A percentile compares a stretch with the other conserved stretches of the same genome.
Conservation (phyloP, 176 grass and related monocot genomes). For the Ampelocalamus luodianensis region DNA sequence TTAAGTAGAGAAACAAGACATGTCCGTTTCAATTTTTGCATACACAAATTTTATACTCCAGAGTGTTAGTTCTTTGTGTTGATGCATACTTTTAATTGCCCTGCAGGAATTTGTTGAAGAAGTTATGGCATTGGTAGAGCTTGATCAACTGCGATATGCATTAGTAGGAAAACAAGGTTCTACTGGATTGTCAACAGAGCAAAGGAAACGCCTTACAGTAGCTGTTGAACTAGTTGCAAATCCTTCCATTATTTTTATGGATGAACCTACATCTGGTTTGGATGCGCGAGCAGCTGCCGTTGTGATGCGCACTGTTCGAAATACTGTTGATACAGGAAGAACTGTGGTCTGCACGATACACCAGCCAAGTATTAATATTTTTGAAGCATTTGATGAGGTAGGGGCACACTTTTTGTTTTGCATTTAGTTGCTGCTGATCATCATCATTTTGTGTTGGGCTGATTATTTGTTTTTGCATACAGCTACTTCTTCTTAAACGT, state of each 20-base stretch:
- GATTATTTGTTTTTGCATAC: slow-evolving; percentile 16
- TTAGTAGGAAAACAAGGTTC: slow-evolving; percentile 68
- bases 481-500: slow-evolving; percentile 78
- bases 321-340: slow-evolving; percentile 54
- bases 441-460: not conserved
- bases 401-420: not conserved
- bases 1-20: slow-evolving; percentile 56
- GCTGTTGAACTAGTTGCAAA: slow-evolving; percentile 86
- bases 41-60: slow-evolving; percentile 1
- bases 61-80: not conserved
- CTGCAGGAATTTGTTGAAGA: slow-evolving; percentile 77
- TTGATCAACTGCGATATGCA: slow-evolving; percentile 65
- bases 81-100: not conserved
- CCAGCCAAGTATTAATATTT: slow-evolving; percentile 62
- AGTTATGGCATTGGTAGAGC: slow-evolving; percentile 77
- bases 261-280: slow-evolving; percentile 78
- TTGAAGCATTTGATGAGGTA: slow-evolving; percentile 94
- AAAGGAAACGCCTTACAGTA: slow-evolving; percentile 84
- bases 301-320: slow-evolving; percentile 82
- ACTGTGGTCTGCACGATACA: slow-evolving; percentile 86
- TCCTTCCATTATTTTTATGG: slow-evolving; percentile 63
- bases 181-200: slow-evolving; percentile 76
- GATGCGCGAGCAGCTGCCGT: slow-evolving; percentile 81
- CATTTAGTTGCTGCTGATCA: not conserved
- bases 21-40: slow-evolving; percentile 31